Percentiles rank a stretch among this genome's conserved stretches.
Conservation (phyloP, 345 rosid species). For the Eucalyptus caleyi region DNA sequence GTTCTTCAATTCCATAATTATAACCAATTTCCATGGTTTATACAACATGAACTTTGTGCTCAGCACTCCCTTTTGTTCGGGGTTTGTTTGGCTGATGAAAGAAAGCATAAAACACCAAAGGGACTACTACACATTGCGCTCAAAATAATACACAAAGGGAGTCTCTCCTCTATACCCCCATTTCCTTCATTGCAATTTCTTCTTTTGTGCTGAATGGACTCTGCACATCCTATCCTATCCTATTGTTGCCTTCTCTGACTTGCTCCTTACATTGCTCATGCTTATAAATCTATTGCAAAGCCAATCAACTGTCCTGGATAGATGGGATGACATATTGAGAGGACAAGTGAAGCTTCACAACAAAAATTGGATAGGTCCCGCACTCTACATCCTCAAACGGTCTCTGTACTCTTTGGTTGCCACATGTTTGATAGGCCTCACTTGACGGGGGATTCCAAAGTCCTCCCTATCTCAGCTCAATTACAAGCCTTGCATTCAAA, state of each 20-base stretch:
- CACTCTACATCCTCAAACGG: too few species aligned
- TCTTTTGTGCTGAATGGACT: neutral
- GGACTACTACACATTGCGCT: neutral
- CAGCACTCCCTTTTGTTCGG: neutral
- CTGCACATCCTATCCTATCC: neutral
- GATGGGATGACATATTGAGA: too few species aligned
- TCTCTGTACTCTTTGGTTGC: neutral
- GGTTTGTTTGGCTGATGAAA: neutral
- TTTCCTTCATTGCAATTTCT: neutral
- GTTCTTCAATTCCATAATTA: neutral
- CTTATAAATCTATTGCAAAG: neutral
- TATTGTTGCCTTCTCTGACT: neutral
- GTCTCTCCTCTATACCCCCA: neutral
- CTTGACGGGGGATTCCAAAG: too few species aligned
- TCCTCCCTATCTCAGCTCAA: too few species aligned
- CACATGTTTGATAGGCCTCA: too few species aligned
- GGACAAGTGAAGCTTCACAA: too few species aligned
- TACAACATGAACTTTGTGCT: neutral
- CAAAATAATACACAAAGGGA: neutral
- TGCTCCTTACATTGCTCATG: neutral
- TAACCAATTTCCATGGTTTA: neutral
- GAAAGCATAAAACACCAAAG: neutral
- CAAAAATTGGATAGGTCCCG: too few species aligned
- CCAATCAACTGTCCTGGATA: too few species aligned
- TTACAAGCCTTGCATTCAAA: too few species aligned